phyloP scores from a whole-genome alignment of 2,329 filamentous ascomycete genomes.

The Fusarium solani-melongenae region DNA sequence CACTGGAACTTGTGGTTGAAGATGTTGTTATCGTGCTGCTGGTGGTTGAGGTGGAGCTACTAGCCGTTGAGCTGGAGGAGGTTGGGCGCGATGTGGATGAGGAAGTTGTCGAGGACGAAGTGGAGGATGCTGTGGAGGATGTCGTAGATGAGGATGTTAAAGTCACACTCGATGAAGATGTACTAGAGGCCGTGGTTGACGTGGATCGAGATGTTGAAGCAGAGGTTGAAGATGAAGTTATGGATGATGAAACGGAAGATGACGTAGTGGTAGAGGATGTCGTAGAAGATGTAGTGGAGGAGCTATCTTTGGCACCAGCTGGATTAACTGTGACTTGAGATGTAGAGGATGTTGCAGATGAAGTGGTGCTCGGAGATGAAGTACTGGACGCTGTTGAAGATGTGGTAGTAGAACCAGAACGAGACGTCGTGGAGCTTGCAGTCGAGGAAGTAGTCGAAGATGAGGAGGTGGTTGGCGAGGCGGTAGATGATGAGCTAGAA shows the following conservation, averaged over 20 bases:
- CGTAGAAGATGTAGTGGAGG: background rate
- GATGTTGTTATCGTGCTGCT: slow-evolving; percentile 36
- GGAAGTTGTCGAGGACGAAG: background rate
- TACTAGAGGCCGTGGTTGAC: slow-evolving; percentile 43
- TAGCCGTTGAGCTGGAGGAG: background rate
- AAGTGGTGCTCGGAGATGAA: background rate
- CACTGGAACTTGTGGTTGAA: slow-evolving; percentile 24
- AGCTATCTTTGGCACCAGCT: background rate
- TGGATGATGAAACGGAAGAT: background rate
- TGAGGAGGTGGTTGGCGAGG: background rate
- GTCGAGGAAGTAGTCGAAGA: background rate
- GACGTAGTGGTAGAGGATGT: background rate
- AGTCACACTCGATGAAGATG: background rate
- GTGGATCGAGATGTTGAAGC: slow-evolving; percentile 38
- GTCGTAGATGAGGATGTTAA: background rate
- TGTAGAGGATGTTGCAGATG: background rate
- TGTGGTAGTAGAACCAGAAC: background rate
- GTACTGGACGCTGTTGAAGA: background rate
- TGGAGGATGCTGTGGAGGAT: background rate
- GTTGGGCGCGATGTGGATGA: background rate
- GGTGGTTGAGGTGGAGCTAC: background rate
- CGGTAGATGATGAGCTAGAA: background rate
- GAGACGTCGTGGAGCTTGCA: background rate
- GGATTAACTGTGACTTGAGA: background rate
- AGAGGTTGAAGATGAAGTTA: slow-evolving; percentile 22